A percentile compares a stretch with the other conserved stretches of the same genome.
Evolutionary conservation across 1,139 yeast genomes (phyloP).

Genomic region (Yamadazyma mexicana): DNA sequence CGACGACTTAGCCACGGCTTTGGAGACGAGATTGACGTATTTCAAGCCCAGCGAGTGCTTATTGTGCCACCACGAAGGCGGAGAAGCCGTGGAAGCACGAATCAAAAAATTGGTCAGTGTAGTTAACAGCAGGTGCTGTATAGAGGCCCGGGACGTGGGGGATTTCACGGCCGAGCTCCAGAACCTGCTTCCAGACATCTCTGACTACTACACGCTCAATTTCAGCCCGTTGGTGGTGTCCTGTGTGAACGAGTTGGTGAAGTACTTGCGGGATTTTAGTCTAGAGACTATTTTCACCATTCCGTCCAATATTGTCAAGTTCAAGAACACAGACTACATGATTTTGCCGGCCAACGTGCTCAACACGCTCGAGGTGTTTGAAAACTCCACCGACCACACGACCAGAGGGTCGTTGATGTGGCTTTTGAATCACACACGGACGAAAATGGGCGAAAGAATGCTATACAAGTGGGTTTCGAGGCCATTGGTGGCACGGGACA

Average conservation of each 20-base stretch:
- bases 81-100: slow-evolving; percentile 18
- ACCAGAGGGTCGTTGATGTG: slow-evolving; percentile 71
- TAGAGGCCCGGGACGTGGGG: slow-evolving; percentile 12
- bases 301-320: slow-evolving; percentile 48
- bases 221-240: slow-evolving; percentile 27
- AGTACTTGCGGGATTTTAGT: slow-evolving; percentile 62
- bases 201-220: slow-evolving; percentile 27
- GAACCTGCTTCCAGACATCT: slow-evolving; percentile 13
- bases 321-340: slow-evolving; percentile 57
- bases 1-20: slow-evolving; percentile 50
- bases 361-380: slow-evolving; percentile 70
- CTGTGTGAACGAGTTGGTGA: slow-evolving; percentile 50
- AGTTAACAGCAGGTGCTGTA: slow-evolving; percentile 24
- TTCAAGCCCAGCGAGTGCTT: slow-evolving; percentile 72
- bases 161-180: slow-evolving; percentile 17
- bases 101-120: slow-evolving; percentile 22
- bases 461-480: slow-evolving; percentile 70
- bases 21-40: slow-evolving; percentile 74
- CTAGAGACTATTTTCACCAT: slow-evolving; percentile 57
- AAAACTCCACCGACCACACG: slow-evolving; percentile 56
- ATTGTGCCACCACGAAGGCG: slow-evolving; percentile 21
- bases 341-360: slow-evolving; percentile 67
- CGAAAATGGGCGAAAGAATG: slow-evolving; percentile 71
- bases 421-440: slow-evolving; percentile 77
- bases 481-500: slow-evolving; percentile 58